Percentiles rank a stretch among this genome's conserved stretches.
phyloP scores from a whole-genome alignment of 2,329 filamentous ascomycete species.

The Diaporthe sp. region DNA sequence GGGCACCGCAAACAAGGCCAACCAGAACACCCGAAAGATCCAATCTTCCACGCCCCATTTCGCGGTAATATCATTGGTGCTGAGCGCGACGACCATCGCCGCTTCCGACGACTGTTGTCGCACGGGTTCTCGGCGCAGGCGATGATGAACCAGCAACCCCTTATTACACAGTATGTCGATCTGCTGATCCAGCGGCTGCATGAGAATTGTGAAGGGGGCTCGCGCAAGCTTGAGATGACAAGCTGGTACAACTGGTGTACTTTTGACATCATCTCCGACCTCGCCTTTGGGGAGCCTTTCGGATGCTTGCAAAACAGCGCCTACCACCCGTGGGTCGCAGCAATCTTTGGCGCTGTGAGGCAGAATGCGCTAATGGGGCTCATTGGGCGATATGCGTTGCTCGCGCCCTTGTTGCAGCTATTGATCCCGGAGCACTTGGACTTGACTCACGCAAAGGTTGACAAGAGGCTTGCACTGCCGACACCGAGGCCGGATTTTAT shows the following conservation, averaged over 20 bases:
- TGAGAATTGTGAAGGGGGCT: background rate
- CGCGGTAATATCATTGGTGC: conserved; percentile 22
- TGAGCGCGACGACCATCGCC: conserved; percentile 17
- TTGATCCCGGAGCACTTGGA: conserved; percentile 1
- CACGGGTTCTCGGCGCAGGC: conserved; percentile 13
- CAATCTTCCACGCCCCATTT: background rate
- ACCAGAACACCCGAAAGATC: conserved; percentile 10
- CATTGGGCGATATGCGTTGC: background rate
- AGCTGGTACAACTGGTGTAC: conserved; percentile 51
- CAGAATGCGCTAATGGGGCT: background rate
- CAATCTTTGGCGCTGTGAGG: background rate
- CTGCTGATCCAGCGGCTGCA: conserved; percentile 9
- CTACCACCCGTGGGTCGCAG: conserved; percentile 7
- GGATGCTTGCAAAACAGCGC: conserved; percentile 1
- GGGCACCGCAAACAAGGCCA: conserved; percentile 24
- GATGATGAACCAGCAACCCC: conserved; percentile 4
- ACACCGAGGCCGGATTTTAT: conserved; percentile 44
- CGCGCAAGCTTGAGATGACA: background rate
- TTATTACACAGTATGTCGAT: conserved; percentile 7
- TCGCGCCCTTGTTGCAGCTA: background rate
- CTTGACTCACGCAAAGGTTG: background rate
- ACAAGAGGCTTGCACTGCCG: background rate
- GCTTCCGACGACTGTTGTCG: conserved; percentile 2
- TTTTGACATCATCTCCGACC: conserved; percentile 46
- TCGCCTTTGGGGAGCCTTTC: conserved; percentile 31